phyloP scores from a whole-genome alignment of 2,329 filamentous ascomycete species.

The Hymenoscyphus linearis region DNA sequence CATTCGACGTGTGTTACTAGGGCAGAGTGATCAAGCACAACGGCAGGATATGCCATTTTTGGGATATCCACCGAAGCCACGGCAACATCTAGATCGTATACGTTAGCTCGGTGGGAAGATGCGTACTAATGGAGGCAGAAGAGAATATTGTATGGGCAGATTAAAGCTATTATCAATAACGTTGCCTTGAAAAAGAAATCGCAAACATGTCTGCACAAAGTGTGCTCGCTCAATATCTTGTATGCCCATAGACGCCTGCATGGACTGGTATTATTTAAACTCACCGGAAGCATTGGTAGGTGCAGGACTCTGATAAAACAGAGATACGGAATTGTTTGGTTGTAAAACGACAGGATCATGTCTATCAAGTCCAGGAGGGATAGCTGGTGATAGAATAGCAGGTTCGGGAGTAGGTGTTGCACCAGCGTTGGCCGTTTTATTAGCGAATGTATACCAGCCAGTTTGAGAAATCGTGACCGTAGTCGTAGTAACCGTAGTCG shows the following conservation, averaged over 20 bases:
- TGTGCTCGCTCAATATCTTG: background rate
- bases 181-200: too few species aligned
- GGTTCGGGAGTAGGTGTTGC: conserved; percentile 2
- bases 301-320: conserved; percentile 7
- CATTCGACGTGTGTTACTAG: conserved; percentile 4
- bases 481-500: too few species aligned
- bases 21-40: conserved; percentile 10
- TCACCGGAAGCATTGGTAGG: conserved; percentile 6
- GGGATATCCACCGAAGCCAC: conserved; percentile 8
- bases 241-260: background rate
- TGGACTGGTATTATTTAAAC: background rate
- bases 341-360: conserved; percentile 6
- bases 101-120: background rate
- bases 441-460: conserved; percentile 2
- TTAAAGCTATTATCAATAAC: background rate
- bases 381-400: conserved; percentile 5
- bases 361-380: conserved; percentile 5
- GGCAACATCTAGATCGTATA: conserved; percentile 1
- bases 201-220: background rate
- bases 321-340: conserved; percentile 4
- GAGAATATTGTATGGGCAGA: background rate
- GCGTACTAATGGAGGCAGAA: background rate
- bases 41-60: conserved; percentile 10
- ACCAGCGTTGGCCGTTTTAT: conserved; percentile 1
- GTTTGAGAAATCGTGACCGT: background rate